Base-by-base conservation (phyloP, 768 basidiomycete species). In the Porphyrellus cyaneotinctus region DNA sequence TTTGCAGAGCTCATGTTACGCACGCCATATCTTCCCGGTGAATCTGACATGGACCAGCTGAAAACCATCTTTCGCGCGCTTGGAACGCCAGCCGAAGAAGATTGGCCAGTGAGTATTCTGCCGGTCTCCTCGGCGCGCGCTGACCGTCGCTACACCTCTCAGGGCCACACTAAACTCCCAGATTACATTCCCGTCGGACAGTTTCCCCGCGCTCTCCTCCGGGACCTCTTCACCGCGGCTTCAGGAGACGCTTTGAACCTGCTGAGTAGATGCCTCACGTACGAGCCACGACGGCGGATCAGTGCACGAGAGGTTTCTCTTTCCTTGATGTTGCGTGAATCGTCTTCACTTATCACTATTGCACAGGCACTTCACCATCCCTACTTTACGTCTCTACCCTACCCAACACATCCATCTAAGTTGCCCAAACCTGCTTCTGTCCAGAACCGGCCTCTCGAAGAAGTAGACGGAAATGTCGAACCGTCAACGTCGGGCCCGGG, bases 1-100 rank as follows among this genome's bases (percentile, higher is more conserved):
- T 95, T 98, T 64, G 92, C 95, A 4, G 97, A 99, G 67, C 80
- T 98, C 46, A 95, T 98, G 88, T 75, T 98, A 31, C 84, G 97
- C 15, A 93, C 89, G 23, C 97, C 97, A 2, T 99, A 97, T 64
- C 79, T 98, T 24, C 87, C 97, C 2, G 97, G 95, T 17, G 95
- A 97, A 59, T 88, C 84, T 47, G 97, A 98, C 68, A 88, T 99
- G 82, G 95, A 97, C 69, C 97, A 99, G 65, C 72, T 99, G 30
- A 95, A 94, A 68, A 91, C 88, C 32, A 95, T 85, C 47, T 98
- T 97, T 67, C 85, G 88, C 42, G 97, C 95, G 0, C 78, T 99
- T 23, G 97, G 97, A 0, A 95, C 95, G 10, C 97, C 97, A 1
- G 89, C 92, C 0, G 97, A 98, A 66, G 87, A 92, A 47, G 95